Evolutionary conservation across 495 filamentous ascomycete genomes (phyloP), one percentile per base, ranked within the genome.

Genomic region (Lophiotrema nucula): DNA sequence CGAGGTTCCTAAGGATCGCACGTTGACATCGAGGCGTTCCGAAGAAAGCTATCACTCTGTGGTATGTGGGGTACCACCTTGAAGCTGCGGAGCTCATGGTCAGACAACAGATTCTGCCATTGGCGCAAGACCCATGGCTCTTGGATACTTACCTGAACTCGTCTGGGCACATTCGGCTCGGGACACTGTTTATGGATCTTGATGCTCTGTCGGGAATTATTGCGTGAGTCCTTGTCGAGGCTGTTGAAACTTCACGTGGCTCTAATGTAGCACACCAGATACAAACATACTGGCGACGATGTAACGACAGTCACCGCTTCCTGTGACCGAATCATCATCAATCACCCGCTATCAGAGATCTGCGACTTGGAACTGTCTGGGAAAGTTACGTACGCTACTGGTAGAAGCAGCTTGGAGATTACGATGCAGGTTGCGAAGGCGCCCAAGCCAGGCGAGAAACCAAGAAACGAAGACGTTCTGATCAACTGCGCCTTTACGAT

Each of bases 401-500:
- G 89, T 0, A 78, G 85, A 47, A 88, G 84, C 31, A 90, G 86
- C 68, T 88, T 92, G 78, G 89, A 92, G 60, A 80, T 95, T 16
- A 88, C 87, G 0, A 73, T 88, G 28, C 86, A 90, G 68, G 87
- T 90, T 11, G 81, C 85, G 8, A 86, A 86, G 69, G 82, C 73
- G 0, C 77, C 81, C 0, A 68, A 73, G 35, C 73, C 79, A 28
- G 87, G 83, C 4, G 72, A 83, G 58, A 66, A 74, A 18, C 76
- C 78, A n/a, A 79, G 77, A 60, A 77, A 82, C 0, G 84, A 87
- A 37, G 88, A 90, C 71, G 74, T 90, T 4, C 61, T 92, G 54
- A 80, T 92, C 60, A 89, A 84, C 3, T 92, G 89, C 71, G 82
- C 85, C 10, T 92, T 91, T 67, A 95, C 89, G 1, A 92, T 95